These are phyloP conservation scores for Neoboletus brunneissimus DNA, from an alignment of 768 basidiomycete genomes.

Conservation along the genomic window DNA sequence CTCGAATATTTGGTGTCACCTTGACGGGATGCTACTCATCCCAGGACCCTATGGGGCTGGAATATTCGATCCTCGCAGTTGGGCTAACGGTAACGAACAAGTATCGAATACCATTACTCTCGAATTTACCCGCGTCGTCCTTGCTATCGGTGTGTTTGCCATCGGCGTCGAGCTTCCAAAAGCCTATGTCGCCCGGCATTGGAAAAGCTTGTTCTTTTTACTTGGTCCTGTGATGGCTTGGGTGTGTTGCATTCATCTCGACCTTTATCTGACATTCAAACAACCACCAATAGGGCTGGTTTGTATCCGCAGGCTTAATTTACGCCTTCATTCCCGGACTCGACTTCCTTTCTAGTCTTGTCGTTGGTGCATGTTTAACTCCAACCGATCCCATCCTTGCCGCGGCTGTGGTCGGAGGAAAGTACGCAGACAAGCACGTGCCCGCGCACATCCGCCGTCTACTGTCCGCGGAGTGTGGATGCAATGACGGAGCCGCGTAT, in stretches of 20 bases:
- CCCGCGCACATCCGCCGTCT: conserved; percentile 73
- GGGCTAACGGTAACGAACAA: conserved; percentile 53
- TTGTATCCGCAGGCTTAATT: conserved; percentile 87
- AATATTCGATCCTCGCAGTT: conserved; percentile 78
- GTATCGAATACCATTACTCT: conserved; percentile 75
- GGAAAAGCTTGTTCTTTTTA: conserved; percentile 84
- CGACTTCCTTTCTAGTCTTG: conserved; percentile 84
- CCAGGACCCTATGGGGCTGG: conserved; percentile 79
- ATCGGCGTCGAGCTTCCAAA: conserved; percentile 97
- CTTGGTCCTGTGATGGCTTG: conserved; percentile 82
- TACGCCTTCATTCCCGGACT: conserved; percentile 89
- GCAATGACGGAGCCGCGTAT: conserved; percentile 97
- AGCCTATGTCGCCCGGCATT: conserved; percentile 91
- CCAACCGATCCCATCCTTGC: conserved; percentile 58
- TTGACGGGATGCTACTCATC: conserved; percentile 7
- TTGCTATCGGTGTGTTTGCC: conserved; percentile 96
- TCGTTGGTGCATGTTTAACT: conserved; percentile 88
- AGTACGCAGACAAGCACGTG: conserved; percentile 97
- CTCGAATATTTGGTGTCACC: background rate
- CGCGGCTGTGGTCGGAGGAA: conserved; percentile 77
- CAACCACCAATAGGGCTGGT: conserved; percentile 69
- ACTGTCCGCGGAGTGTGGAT: conserved; percentile 76
- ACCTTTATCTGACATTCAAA: conserved; percentile 5
- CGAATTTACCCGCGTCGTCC: conserved; percentile 85
- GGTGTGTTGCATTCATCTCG: conserved; percentile 45